Base-by-base conservation (phyloP, 2,329 filamentous ascomycete genomes). In the Gremmenia infestans region DNA sequence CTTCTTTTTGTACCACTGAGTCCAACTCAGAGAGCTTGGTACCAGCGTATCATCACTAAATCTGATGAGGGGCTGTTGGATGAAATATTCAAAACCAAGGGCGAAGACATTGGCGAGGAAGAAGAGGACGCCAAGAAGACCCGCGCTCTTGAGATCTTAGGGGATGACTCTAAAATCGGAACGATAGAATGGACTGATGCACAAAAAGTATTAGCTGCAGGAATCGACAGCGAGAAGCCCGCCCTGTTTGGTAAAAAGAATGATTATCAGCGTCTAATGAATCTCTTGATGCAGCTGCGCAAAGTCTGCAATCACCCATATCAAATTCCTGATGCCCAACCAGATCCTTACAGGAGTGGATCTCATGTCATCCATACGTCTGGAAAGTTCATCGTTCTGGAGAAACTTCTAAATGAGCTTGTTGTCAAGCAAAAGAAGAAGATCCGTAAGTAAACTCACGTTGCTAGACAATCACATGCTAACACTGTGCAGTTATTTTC, bases 251-350 rank as follows among this genome's bases (percentile, higher is more conserved):
- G 62, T 3, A 72, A 68, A 52, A 70, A 67, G 25, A 64, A 68
- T 4, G 71, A 73, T 3, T 80, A 77, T 76, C 71, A 72, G 43
- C 77, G 75, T 60, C 75, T 97, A 52, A 96, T 87, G 80, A 97
- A 99, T 65, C 94, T 99, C 36, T 74, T 99, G 47, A 89, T 97
- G 81, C 94, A 97, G 71, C 78, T 99, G 17, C 84, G 94, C 19
- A 97, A 97, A 70, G 95, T 91, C 58, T 78, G 97, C 4, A 96
- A 93, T 62, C 94, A 99, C 71, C 93, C 94, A 0, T 99, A 70
- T 40, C 63, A 67, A 22, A 63, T 70, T n/a, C 22, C 42, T 6
- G 56, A 67, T 50, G 66, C 64, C 7, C 64, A 67, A 48, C 67
- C 65, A 2, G 59, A 65, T 43, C 97, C 71, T 84, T 97, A 80